These are phyloP conservation scores for Tolypocladium endophyticum DNA, from an alignment of 2,329 filamentous ascomycete genomes.

Conservation along the genomic window DNA sequence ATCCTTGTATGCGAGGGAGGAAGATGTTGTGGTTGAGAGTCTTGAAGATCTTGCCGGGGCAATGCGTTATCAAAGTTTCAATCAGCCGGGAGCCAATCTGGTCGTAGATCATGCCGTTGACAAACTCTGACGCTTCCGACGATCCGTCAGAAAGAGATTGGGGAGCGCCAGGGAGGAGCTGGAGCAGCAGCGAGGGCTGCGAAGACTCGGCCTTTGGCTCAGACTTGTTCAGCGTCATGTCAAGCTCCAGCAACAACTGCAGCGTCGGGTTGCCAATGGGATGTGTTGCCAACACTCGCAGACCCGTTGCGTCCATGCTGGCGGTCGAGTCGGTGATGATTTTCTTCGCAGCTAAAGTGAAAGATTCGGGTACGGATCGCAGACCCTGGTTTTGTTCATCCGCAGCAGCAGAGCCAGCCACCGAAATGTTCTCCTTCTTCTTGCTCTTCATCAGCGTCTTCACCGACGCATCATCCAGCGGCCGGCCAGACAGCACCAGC, in stretches of 20 bases:
- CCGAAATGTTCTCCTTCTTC: constrained; percentile 75
- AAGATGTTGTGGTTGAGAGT: constrained; percentile 72
- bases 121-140: constrained; percentile 64
- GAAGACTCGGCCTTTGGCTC: constrained; percentile 18
- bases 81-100: constrained; percentile 80
- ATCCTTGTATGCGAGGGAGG: constrained; percentile 64
- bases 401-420: constrained; percentile 41
- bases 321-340: constrained; percentile 69
- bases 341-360: constrained; percentile 66
- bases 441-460: constrained; percentile 79
- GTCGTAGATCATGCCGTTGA: constrained; percentile 83
- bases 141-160: constrained; percentile 60
- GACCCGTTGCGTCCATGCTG: constrained; percentile 65
- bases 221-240: constrained; percentile 59
- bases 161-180: constrained; percentile 66
- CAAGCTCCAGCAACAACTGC: constrained; percentile 81
- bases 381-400: constrained; percentile 32
- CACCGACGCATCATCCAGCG: constrained; percentile 58
- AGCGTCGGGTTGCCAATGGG: constrained; percentile 85
- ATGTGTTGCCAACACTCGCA: constrained; percentile 77
- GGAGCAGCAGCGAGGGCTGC: constrained; percentile 53
- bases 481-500: constrained; percentile 73
- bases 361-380: constrained; percentile 65
- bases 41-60: constrained; percentile 86
- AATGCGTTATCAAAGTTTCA: constrained; percentile 71